phyloP scores from a whole-genome alignment of 129 eudicot genomes.

The Cynara cardunculus region DNA sequence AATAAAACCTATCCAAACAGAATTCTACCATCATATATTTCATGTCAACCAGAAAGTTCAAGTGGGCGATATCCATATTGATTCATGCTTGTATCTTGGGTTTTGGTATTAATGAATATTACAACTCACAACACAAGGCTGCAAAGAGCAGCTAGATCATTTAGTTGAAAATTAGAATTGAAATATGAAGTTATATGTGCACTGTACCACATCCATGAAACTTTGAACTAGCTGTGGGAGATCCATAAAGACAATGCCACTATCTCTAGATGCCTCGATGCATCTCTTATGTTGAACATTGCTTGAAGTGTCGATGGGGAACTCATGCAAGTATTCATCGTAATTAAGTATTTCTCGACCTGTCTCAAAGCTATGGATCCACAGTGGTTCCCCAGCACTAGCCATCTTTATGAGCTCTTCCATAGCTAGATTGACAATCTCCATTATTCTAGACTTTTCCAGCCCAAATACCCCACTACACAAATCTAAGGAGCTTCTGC shows the following conservation, averaged over 20 bases:
- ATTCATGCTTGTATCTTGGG: neutral
- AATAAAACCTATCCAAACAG: neutral
- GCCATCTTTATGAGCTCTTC: constrained; percentile 84
- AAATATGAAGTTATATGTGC: constrained; percentile 9
- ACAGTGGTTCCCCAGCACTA: constrained; percentile 67
- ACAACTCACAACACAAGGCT: neutral
- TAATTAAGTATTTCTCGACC: constrained; percentile 94
- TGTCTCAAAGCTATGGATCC: constrained; percentile 83
- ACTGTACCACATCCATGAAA: constrained; percentile 86
- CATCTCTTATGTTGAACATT: constrained; percentile 38
- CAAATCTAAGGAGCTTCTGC: constrained; percentile 58
- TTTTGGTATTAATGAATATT: neutral
- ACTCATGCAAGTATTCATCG: constrained; percentile 71
- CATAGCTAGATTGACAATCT: constrained; percentile 49
- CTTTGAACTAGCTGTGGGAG: constrained; percentile 65
- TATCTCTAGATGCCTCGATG: constrained; percentile 88
- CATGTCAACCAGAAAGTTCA: constrained; percentile 8
- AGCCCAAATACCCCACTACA: constrained; percentile 64
- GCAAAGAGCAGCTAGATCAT: neutral
- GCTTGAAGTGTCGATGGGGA: constrained; percentile 29
- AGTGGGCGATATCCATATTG: neutral
- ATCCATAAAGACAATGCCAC: constrained; percentile 60
- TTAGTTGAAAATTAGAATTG: neutral
- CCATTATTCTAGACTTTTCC: constrained; percentile 59
- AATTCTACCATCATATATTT: neutral